Base-by-base conservation (phyloP, 1,139 yeast genomes). In the Debaryomyces udenii region DNA sequence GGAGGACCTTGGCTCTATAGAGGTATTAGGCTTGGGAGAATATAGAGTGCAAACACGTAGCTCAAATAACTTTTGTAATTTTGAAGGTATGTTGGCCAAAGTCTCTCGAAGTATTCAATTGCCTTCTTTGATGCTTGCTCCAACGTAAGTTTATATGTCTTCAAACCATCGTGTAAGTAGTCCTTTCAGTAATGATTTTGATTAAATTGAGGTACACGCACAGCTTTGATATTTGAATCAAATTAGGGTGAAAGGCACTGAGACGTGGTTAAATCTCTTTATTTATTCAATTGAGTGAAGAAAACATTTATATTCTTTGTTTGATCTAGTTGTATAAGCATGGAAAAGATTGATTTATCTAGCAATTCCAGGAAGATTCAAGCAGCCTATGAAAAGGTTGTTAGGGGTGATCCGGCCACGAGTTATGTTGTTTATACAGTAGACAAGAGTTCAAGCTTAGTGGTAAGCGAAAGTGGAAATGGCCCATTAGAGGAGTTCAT, bases 401-500 rank as follows among this genome's bases (percentile, higher is more conserved):
- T 84, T 29, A 70, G 78, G 48, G 88, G 87, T 15, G 78, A 77
- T 38, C 72, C 74, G 24, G 71, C 70, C 33, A 66, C 74, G 39
- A 68, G 80, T 14, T 86, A 83, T 70, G 82, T 79, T 23, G 80
- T 86, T 27, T 81, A 79, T 56, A 77, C 86, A 1, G 86, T 87
- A 3, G 76, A 77, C 53, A 72, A 74, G 37, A 68, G 68, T 44
- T 76, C 83, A 35, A 76, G 82, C 7, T 78, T 84, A 50, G 70
- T 67, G 26, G 86, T 86, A 18, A 68, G 76, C 4, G 77, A 70
- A 33, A 66, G 79, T 1, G 90, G 89, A 23, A 59, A 74, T 36
- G 87, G 85, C 16, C 82, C 79, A 42, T 80, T 93, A 55, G 75
- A 75, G 35, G 96, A 89, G 42, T 90, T 93, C 59, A 81, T 88